Conservation (phyloP, 108 stramenopile genomes). For the Discostella stelligeroides region DNA sequence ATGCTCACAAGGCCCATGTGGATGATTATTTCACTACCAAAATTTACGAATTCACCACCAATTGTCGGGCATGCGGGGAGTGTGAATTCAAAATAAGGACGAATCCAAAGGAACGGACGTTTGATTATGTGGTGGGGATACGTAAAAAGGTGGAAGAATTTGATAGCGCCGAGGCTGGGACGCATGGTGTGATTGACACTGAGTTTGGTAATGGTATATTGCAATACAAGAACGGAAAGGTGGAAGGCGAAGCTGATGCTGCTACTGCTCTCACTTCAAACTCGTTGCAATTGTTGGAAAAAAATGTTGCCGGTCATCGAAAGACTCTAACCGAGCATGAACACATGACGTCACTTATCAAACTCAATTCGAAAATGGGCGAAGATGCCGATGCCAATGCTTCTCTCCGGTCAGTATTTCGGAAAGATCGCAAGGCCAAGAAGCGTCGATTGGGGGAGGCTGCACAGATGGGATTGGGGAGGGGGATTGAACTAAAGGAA, state of each 20-base stretch:
- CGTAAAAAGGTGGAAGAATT: slow-evolving; percentile 65
- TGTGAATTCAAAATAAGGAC: slow-evolving; percentile 76
- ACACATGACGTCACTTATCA: slow-evolving; percentile 51
- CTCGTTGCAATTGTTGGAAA: slow-evolving; percentile 58
- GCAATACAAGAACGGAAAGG: slow-evolving; percentile 34
- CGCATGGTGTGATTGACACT: slow-evolving; percentile 47
- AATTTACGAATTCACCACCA: slow-evolving; percentile 92
- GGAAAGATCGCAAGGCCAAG: slow-evolving; percentile 66
- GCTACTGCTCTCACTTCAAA: not conserved
- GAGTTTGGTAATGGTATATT: slow-evolving; percentile 46
- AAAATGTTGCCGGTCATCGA: slow-evolving; percentile 38
- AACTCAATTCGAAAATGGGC: slow-evolving; percentile 46
- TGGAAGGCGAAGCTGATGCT: slow-evolving; percentile 9
- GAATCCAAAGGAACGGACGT: slow-evolving; percentile 73
- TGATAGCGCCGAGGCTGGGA: slow-evolving; percentile 55
- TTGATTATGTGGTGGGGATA: slow-evolving; percentile 82
- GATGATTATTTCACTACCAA: slow-evolving; percentile 84
- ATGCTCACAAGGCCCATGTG: slow-evolving; percentile 89
- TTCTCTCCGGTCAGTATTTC: slow-evolving; percentile 55
- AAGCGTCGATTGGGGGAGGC: slow-evolving; percentile 56
- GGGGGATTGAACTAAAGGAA: slow-evolving; percentile 56
- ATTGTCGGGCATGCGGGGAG: slow-evolving; percentile 81
- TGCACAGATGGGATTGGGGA: slow-evolving; percentile 54
- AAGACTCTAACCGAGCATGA: slow-evolving; percentile 65
- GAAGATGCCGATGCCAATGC: slow-evolving; percentile 75